A percentile compares a stretch with the other conserved stretches of the same genome.
These are phyloP conservation scores for Tricholoma sp. DNA, from an alignment of 768 basidiomycete species.

Conservation along the genomic window DNA sequence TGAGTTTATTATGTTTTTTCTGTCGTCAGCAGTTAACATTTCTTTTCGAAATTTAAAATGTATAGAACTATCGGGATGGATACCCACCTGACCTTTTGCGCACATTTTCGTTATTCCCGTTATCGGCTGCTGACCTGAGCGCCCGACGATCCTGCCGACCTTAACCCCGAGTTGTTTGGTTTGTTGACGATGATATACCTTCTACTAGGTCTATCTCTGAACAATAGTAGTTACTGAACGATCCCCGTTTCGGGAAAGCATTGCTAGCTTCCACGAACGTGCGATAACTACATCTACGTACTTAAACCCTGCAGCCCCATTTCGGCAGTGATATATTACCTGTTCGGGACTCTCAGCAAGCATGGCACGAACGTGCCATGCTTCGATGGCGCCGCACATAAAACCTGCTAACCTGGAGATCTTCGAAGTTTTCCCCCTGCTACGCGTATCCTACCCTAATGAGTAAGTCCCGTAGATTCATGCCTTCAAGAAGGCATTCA, in stretches of 20 bases:
- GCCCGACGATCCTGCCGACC: too few species aligned
- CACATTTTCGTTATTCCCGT: neutral
- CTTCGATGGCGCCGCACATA: neutral
- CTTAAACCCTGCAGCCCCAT: too few species aligned
- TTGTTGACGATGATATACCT: neutral
- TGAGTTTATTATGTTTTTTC: neutral
- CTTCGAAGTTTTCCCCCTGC: neutral
- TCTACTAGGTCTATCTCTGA: neutral
- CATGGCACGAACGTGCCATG: too few species aligned
- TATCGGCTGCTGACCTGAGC: neutral
- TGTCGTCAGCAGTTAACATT: neutral
- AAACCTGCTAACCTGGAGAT: neutral
- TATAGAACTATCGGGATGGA: neutral
- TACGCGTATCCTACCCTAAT: neutral
- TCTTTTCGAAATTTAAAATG: neutral
- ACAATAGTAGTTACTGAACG: neutral
- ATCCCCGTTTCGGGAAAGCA: neutral
- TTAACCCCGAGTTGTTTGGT: neutral
- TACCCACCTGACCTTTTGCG: neutral
- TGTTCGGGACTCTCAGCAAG: too few species aligned
- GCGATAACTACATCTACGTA: neutral
- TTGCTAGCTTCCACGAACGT: neutral
- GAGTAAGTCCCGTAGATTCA: neutral
- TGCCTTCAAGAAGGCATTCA: neutral
- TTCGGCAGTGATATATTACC: too few species aligned